Evolutionary conservation across 768 basidiomycete genomes (phyloP), one percentile per base, ranked within the genome.

Genomic region (Tremella yokohamensis): DNA sequence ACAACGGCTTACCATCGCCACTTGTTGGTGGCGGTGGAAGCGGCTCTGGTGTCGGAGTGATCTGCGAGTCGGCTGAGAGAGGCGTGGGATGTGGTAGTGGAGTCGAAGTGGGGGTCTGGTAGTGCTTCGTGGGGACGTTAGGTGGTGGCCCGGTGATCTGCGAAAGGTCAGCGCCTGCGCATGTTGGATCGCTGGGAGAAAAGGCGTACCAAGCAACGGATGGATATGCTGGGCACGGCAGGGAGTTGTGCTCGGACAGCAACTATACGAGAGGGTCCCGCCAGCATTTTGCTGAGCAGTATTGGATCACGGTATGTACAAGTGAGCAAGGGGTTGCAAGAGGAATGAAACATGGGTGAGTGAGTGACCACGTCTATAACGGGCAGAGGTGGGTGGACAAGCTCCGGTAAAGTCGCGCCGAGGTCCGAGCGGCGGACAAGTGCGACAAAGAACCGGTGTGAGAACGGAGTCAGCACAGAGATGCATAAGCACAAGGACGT

Each of bases 61-160:
- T 34, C 56, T 54, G n/a, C 57, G 29, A 54, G 57, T 60, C 22
- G 22, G 45, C 52, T 1, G 62, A 56, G 18, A 66, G 39, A 20
- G 66, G 70, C 13, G 56, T 62, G 19, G 64, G 62, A 1, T 49
- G 49, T 1, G 71, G 71, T 7, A 68, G 51, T 9, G 67, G 67
- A 18, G 67, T 57, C 1, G 67, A 68, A 4, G 67, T 68, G 0
- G 67, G 61, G 1, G 70, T 72, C 13, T 60, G 55, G 39, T 59
- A 57, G 38, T 61, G 64, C 3, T 49, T 37, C 8, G 52, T 52
- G 8, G 65, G 57, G 16, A 55, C 18, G 16, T 57, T 47, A 2
- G 71, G 65, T 37, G 71, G 66, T 34, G 71, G 71, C 6, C 71
- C 71, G 40, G 71, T 73, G 52, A 73, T 73, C 71, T 73, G 39